Conservation (phyloP, 352 stramenopile species). For the Phytophthora pistaciae region DNA sequence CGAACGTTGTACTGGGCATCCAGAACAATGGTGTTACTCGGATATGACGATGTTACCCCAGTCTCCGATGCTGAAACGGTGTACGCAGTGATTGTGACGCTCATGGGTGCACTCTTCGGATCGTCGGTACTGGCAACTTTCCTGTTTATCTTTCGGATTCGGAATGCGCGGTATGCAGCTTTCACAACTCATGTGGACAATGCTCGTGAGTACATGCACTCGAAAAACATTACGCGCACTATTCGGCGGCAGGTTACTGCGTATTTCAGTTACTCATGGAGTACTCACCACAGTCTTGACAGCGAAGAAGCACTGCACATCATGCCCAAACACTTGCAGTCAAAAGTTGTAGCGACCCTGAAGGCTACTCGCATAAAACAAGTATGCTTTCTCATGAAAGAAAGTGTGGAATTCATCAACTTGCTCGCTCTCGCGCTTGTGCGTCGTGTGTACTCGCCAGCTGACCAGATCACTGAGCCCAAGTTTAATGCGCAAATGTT, state of each 20-base stretch:
- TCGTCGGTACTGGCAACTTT: slow-evolving; percentile 73
- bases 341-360: slow-evolving; percentile 68
- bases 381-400: slow-evolving; percentile 78
- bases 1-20: slow-evolving; percentile 72
- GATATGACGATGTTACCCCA: slow-evolving; percentile 77
- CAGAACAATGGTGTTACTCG: slow-evolving; percentile 66
- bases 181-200: slow-evolving; percentile 79
- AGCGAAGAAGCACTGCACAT: slow-evolving; percentile 66
- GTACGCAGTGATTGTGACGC: slow-evolving; percentile 55
- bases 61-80: slow-evolving; percentile 66
- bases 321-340: slow-evolving; percentile 71
- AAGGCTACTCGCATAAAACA: slow-evolving; percentile 76
- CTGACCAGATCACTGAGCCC: slow-evolving; percentile 72
- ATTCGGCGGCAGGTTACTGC: slow-evolving; percentile 62
- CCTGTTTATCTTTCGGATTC: slow-evolving; percentile 80
- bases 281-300: slow-evolving; percentile 71
- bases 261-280: slow-evolving; percentile 79
- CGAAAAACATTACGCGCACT: slow-evolving; percentile 58
- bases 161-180: slow-evolving; percentile 58
- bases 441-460: slow-evolving; percentile 66
- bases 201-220: slow-evolving; percentile 78
- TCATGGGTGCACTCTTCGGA: slow-evolving; percentile 63
- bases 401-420: slow-evolving; percentile 84
- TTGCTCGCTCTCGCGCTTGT: slow-evolving; percentile 61
- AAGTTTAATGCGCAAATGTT: slow-evolving; percentile 86